Conservation (phyloP, 768 basidiomycete species). For the Nidularia pulvinata region DNA sequence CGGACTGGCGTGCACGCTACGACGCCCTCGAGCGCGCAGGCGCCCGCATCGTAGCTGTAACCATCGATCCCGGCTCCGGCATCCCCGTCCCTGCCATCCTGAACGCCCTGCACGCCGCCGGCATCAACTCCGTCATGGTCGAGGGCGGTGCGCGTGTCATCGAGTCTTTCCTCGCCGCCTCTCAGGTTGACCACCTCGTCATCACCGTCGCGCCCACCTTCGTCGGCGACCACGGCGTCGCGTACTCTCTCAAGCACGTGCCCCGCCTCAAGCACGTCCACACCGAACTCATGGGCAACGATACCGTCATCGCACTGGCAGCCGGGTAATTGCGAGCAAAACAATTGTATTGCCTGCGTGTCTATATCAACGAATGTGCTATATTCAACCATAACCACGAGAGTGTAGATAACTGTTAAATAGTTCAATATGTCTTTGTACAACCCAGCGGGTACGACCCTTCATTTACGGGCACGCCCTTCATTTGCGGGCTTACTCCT, state of each 20-base stretch:
- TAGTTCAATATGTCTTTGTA: too few relatives aligned
- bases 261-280: constrained; percentile 20
- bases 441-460: too few relatives aligned
- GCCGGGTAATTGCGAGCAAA: neutral
- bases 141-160: constrained; percentile 93
- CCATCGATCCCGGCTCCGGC: neutral
- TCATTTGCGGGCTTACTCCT: constrained; percentile 16
- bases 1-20: constrained; percentile 29
- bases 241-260: constrained; percentile 36
- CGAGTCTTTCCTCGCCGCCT: constrained; percentile 55
- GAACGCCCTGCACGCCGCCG: constrained; percentile 45
- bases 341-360: constrained; percentile 12
- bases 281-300: constrained; percentile 31
- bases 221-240: constrained; percentile 73
- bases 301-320: constrained; percentile 26
- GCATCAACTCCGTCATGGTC: constrained; percentile 84
- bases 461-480: neutral
- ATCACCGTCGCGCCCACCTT: constrained; percentile 88
- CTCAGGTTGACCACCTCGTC: constrained; percentile 61
- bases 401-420: too few relatives aligned
- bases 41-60: constrained; percentile 58
- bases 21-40: constrained; percentile 60
- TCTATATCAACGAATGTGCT: constrained; percentile 9
- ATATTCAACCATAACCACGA: neutral
- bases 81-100: constrained; percentile 48